Evolutionary conservation across 257 asterid genomes (phyloP).

Genomic region (Anisodus tanguticus): DNA sequence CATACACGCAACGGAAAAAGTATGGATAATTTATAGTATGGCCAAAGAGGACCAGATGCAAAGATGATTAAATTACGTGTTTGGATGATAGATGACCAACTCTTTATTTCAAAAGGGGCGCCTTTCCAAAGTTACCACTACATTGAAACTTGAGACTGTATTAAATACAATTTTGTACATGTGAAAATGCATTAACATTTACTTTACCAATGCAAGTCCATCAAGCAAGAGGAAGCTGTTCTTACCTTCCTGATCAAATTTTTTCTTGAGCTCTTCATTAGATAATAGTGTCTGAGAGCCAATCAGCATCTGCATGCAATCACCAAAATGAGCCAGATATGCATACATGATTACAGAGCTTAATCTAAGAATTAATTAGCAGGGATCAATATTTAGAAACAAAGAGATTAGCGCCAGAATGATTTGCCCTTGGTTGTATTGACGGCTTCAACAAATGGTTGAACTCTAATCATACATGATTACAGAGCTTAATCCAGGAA

Average conservation of each 20-base stretch:
- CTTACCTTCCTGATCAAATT: constrained; percentile 78
- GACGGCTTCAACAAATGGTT: background rate
- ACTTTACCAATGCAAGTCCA: background rate
- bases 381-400: background rate
- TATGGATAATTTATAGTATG: background rate
- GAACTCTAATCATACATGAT: constrained; percentile 19
- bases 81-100: background rate
- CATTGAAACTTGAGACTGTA: background rate
- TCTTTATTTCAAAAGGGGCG: background rate
- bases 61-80: background rate
- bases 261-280: constrained; percentile 76
- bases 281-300: constrained; percentile 81
- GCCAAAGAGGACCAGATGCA: background rate
- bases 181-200: background rate
- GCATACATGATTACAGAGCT: background rate
- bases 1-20: background rate
- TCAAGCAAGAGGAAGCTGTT: constrained; percentile 4
- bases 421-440: background rate
- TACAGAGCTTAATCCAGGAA: constrained; percentile 6
- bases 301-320: constrained; percentile 71
- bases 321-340: constrained; percentile 25
- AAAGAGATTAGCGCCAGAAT: background rate
- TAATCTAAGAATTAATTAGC: background rate
- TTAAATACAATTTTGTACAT: background rate
- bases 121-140: background rate